Base-by-base conservation (phyloP, 1,139 yeast genomes). In the Pichia norvegensis region DNA sequence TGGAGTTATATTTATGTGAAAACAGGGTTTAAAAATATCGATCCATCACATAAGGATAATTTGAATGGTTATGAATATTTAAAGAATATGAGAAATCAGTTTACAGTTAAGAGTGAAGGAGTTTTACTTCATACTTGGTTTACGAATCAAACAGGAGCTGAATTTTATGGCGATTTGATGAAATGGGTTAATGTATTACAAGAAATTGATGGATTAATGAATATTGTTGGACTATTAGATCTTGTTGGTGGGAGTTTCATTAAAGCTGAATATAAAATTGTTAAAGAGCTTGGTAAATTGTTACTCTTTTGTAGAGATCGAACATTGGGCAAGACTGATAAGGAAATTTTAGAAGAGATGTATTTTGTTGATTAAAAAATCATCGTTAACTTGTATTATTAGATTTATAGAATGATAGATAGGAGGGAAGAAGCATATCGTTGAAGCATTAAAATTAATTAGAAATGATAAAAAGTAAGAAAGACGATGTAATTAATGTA, bases 221-320 rank as follows among this genome's bases (percentile, higher is more conserved):
- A 78, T 46, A 66, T 79, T 40, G 68, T 76, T 49, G 87, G 87
- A 0, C 61, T 81, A 38, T 67, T 81, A 52, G 69, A 67, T 42
- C 62, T 76, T 51, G 68, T 80, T 25, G 73, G 77, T 1, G 62
- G 66, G 4, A 66, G 68, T 48, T 64, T 76, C 52, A 59, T 67
- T 51, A 66, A 65, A 41, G 70, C 81, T 55, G 78, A 77, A 53
- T 81, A 82, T 80, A 79, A 78, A 44, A 67, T 79, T 31, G 76
- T 79, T 5, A 67, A 74, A 48, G 87, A 81, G 54, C 71, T 76
- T 54, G 78, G 83, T 2, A 72, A 72, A 51, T 65, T 81, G 50
- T 67, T 80, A 23, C 64, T 72, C 42, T 78, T 79, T 56, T 79
- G 85, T 63, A 74, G 76, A 13, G 71, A 71, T 44, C 65, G 86